phyloP scores from a whole-genome alignment of 495 filamentous ascomycete species.

The Neurospora sp. region DNA sequence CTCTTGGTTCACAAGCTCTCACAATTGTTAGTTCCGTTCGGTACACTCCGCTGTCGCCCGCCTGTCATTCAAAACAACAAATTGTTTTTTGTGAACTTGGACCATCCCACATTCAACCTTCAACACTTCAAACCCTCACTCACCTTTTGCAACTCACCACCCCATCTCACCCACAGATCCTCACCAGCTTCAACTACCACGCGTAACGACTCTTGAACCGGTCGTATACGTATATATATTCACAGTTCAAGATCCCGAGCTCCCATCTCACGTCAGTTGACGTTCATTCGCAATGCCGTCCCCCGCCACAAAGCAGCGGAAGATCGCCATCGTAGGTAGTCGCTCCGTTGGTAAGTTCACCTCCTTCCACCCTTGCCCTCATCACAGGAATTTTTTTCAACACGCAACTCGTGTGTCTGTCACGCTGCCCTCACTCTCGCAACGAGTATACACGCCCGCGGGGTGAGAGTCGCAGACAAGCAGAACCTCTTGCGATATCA shows the following conservation, averaged over 20 bases:
- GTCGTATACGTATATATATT: neutral
- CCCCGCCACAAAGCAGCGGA: slow-evolving; percentile 79
- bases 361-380: slow-evolving; percentile 1
- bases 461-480: neutral
- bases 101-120: neutral
- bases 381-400: neutral
- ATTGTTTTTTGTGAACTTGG: neutral
- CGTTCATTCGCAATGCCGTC: slow-evolving; percentile 47
- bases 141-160: neutral
- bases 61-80: neutral
- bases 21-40: neutral
- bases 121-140: neutral
- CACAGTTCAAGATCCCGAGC: neutral
- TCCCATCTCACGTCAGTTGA: neutral
- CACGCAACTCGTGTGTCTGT: neutral
- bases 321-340: slow-evolving; percentile 97
- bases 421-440: neutral
- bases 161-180: neutral
- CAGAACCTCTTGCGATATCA: neutral
- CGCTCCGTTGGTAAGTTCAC: slow-evolving; percentile 78
- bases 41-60: neutral
- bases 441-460: neutral
- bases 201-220: neutral
- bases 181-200: neutral
- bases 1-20: neutral